Evolutionary conservation across 108 stramenopile species (phyloP).

Genomic region (Cylindrotheca closterium): DNA sequence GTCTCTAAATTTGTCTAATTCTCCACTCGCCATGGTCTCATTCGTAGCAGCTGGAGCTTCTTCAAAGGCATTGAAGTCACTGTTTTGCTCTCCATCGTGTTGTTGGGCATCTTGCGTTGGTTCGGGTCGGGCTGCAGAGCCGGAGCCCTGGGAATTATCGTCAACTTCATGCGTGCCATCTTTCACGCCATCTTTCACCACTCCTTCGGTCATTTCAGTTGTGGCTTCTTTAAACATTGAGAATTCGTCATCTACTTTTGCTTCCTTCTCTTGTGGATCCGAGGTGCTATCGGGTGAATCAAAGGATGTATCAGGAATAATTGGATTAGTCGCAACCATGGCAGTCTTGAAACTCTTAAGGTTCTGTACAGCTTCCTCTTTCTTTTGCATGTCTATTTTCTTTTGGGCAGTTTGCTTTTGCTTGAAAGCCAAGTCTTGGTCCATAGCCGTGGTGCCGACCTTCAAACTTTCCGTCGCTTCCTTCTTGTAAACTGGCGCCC

Average conservation of each 20-base stretch:
- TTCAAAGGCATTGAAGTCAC: no score
- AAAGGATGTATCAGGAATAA: no score
- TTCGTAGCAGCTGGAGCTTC: background rate
- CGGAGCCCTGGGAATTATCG: no score
- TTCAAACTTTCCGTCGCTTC: slow-evolving; percentile 27
- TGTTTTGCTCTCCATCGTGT: no score
- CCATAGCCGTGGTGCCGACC: slow-evolving; percentile 16
- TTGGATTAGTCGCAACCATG: slow-evolving; percentile 1
- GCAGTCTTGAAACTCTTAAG: slow-evolving; percentile 23
- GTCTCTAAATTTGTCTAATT: background rate
- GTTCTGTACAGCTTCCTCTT: slow-evolving; percentile 19
- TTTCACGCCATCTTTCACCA: no score
- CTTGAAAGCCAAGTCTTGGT: slow-evolving; percentile 23
- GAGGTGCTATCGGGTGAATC: no score
- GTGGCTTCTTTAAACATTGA: no score
- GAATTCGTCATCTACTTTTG: no score
- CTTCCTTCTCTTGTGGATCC: no score
- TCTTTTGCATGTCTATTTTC: slow-evolving; percentile 18
- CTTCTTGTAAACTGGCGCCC: slow-evolving; percentile 19
- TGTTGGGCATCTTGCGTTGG: background rate
- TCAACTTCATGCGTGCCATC: no score
- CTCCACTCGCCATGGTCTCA: background rate
- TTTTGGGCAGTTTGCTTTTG: slow-evolving; percentile 10
- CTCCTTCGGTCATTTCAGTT: no score
- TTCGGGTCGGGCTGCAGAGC: no score